These are phyloP conservation scores for Dovyalis caffra DNA, from an alignment of 345 rosid species.

Conservation along the genomic window DNA sequence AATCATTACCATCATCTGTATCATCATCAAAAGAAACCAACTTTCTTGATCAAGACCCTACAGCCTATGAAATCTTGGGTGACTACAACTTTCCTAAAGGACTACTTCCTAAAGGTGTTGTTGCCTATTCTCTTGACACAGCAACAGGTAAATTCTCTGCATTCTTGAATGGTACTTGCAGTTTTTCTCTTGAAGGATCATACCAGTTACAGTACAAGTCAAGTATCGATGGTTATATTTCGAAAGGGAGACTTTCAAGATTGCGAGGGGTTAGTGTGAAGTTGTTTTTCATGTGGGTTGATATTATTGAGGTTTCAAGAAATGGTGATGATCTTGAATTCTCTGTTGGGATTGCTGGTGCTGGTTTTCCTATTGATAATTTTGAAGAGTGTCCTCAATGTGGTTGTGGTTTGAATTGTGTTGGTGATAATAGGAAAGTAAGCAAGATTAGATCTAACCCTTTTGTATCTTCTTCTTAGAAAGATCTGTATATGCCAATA, in stretches of 20 bases:
- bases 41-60: neutral
- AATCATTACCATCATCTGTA: neutral
- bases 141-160: conserved; percentile 53
- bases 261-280: conserved; percentile 65
- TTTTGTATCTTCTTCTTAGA: conserved; percentile 42
- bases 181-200: conserved; percentile 62
- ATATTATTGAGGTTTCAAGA: conserved; percentile 58
- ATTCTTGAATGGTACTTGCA: conserved; percentile 46
- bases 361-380: conserved; percentile 55
- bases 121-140: conserved; percentile 42
- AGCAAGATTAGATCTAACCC: conserved; percentile 24
- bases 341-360: conserved; percentile 64
- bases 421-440: conserved; percentile 11
- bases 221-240: conserved; percentile 45
- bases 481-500: conserved; percentile 4
- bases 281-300: conserved; percentile 55
- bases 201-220: conserved; percentile 52
- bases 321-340: conserved; percentile 53
- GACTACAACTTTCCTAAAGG: conserved; percentile 54
- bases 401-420: conserved; percentile 79
- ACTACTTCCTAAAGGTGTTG: conserved; percentile 56
- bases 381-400: conserved; percentile 80
- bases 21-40: neutral
- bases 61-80: conserved; percentile 48
- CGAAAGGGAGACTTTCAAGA: conserved; percentile 39